Conservation (phyloP, 202 grass and related monocot species). For the Schoenoplectus tabernaemontani region DNA sequence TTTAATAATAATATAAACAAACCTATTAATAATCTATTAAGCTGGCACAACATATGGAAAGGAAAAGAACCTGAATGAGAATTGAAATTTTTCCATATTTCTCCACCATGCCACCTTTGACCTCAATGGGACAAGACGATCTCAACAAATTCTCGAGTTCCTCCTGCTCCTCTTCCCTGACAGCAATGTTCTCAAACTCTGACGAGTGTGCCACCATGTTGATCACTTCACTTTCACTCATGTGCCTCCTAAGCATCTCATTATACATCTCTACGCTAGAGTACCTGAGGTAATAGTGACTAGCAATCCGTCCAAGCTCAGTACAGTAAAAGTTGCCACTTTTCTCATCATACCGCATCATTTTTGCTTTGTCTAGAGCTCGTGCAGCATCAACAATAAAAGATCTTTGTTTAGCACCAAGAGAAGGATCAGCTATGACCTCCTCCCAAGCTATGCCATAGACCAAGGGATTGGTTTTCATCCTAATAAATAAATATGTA, state of each 20-base stretch:
- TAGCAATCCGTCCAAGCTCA: conserved; percentile 90
- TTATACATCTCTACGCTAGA: conserved; percentile 95
- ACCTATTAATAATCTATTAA: not conserved
- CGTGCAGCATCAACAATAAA: conserved; percentile 90
- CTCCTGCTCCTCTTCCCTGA: conserved; percentile 98
- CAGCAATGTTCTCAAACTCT: conserved; percentile 92
- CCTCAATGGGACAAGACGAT: conserved; percentile 66
- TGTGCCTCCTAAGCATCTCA: conserved; percentile 85
- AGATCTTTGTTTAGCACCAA: conserved; percentile 69
- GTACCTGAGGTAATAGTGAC: conserved; percentile 96
- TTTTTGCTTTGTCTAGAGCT: conserved; percentile 91
- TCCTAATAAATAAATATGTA: conserved; percentile 97
- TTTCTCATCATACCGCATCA: conserved; percentile 98
- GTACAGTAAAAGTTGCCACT: conserved; percentile 99
- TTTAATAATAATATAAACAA: not conserved
- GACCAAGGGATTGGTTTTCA: conserved; percentile 93
- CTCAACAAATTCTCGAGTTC: conserved; percentile 71
- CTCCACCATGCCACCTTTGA: conserved; percentile 91
- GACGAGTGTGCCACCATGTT: conserved; percentile 98
- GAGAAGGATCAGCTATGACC: conserved; percentile 79
- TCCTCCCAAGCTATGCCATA: conserved; percentile 98
- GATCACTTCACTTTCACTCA: conserved; percentile 97
- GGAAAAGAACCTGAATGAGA: conserved; percentile 78
- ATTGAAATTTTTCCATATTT: conserved; percentile 97
- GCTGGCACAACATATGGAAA: not conserved